Evolutionary conservation across 768 basidiomycete genomes (phyloP).

Genomic region (Holtermannia corniformis): DNA sequence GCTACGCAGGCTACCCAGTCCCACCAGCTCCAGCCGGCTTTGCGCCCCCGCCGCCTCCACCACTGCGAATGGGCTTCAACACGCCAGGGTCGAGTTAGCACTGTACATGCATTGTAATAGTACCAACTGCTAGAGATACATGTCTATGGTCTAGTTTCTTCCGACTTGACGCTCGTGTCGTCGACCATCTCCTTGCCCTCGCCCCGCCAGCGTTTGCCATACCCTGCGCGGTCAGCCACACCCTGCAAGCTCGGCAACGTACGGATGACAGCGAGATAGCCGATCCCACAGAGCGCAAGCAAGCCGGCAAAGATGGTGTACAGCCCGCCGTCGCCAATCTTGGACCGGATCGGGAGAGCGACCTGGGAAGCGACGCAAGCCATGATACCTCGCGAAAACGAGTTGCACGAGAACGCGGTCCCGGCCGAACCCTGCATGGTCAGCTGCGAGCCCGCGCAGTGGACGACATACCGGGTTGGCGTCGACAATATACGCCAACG

Average conservation of each 20-base stretch:
- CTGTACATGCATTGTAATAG: neutral
- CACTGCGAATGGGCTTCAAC: conserved; percentile 30
- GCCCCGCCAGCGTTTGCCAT: too few species aligned
- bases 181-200: too few species aligned
- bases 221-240: too few species aligned
- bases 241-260: too few species aligned
- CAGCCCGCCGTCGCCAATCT: conserved; percentile 67
- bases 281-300: too few species aligned
- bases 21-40: conserved; percentile 22
- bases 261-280: too few species aligned
- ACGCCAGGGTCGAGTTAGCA: neutral
- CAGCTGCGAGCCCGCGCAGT: neutral
- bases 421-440: conserved; percentile 54
- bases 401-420: conserved; percentile 63
- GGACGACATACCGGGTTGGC: conserved; percentile 49
- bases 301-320: conserved; percentile 66
- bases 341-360: conserved; percentile 61
- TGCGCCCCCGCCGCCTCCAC: conserved; percentile 22
- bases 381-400: conserved; percentile 58
- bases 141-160: too few species aligned
- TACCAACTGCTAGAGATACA: too few species aligned
- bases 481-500: conserved; percentile 76
- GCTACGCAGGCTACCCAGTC: conserved; percentile 7
- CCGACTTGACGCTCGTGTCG: too few species aligned
- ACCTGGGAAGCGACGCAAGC: conserved; percentile 64